Evolutionary conservation across 2,329 filamentous ascomycete species (phyloP).

Genomic region (Alternaria gaisen): DNA sequence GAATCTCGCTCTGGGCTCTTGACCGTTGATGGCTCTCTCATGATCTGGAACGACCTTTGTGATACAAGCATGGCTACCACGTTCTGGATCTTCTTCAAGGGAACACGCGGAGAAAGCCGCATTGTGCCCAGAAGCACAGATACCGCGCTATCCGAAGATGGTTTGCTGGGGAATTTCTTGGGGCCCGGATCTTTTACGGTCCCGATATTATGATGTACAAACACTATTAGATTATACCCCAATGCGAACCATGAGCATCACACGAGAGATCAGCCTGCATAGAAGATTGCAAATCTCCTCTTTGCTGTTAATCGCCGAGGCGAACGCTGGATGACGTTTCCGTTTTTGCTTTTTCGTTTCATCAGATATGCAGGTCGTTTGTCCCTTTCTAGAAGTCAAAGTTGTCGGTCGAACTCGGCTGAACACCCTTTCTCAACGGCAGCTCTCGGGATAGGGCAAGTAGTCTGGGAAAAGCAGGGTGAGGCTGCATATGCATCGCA

Average conservation of each 20-base stretch:
- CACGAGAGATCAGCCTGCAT: constrained; percentile 9
- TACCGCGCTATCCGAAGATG: not conserved
- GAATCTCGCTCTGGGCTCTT: constrained; percentile 4
- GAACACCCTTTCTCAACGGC: constrained; percentile 9
- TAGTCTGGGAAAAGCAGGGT: constrained; percentile 4
- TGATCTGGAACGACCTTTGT: constrained; percentile 11
- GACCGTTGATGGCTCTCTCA: not conserved
- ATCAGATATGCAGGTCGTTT: not conserved
- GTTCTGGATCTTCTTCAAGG: constrained; percentile 1
- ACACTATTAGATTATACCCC: constrained; percentile 7
- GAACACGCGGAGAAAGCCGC: not conserved
- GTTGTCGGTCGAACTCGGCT: constrained; percentile 15
- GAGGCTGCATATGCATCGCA: not conserved
- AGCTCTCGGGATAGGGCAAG: not conserved
- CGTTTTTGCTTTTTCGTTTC: constrained; percentile 12
- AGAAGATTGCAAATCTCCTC: constrained; percentile 11
- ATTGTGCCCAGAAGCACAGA: not conserved
- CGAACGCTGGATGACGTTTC: constrained; percentile 11
- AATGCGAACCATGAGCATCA: constrained; percentile 6
- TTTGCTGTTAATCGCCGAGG: not conserved
- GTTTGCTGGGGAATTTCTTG: constrained; percentile 4
- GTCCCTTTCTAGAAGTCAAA: not conserved
- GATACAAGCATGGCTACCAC: not conserved
- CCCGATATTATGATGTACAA: constrained; percentile 1
- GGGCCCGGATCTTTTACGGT: constrained; percentile 3